phyloP scores from a whole-genome alignment of 2,329 filamentous ascomycete species.

The Calonectria honghensis region DNA sequence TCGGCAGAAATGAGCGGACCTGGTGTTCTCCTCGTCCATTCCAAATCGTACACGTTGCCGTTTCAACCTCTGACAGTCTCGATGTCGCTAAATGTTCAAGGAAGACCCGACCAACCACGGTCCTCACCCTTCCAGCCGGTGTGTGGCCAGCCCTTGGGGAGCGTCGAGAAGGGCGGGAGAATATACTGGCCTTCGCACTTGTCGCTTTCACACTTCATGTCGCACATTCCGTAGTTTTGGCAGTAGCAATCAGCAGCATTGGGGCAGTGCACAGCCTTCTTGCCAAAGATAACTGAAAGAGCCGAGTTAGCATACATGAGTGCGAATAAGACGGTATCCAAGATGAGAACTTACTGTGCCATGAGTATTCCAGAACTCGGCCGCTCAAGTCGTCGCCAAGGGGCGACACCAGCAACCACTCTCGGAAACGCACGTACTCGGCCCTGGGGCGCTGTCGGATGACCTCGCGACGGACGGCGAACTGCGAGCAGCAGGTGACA shows the following conservation, averaged over 20 bases:
- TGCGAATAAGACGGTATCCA: neutral
- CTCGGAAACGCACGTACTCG: conserved; percentile 74
- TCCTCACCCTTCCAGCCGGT: conserved; percentile 55
- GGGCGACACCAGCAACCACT: conserved; percentile 76
- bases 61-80: conserved; percentile 3
- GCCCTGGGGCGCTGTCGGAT: conserved; percentile 68
- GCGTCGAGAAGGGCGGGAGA: conserved; percentile 73
- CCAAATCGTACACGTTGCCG: conserved; percentile 38
- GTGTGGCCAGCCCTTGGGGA: conserved; percentile 78
- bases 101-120: conserved; percentile 52
- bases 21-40: conserved; percentile 32
- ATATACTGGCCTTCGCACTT: conserved; percentile 75
- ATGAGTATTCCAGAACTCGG: conserved; percentile 78
- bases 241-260: conserved; percentile 78
- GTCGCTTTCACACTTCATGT: conserved; percentile 63
- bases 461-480: conserved; percentile 74
- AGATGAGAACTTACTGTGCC: conserved; percentile 71
- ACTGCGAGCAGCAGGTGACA: conserved; percentile 79
- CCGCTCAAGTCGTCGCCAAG: conserved; percentile 74
- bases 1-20: conserved; percentile 20
- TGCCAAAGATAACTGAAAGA: conserved; percentile 73
- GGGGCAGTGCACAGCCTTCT: conserved; percentile 76
- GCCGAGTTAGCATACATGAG: conserved; percentile 40
- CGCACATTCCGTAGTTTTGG: conserved; percentile 78
- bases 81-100: conserved; percentile 33